Conservation (phyloP, 805 yeast genomes). For the Saturnispora silvae region DNA sequence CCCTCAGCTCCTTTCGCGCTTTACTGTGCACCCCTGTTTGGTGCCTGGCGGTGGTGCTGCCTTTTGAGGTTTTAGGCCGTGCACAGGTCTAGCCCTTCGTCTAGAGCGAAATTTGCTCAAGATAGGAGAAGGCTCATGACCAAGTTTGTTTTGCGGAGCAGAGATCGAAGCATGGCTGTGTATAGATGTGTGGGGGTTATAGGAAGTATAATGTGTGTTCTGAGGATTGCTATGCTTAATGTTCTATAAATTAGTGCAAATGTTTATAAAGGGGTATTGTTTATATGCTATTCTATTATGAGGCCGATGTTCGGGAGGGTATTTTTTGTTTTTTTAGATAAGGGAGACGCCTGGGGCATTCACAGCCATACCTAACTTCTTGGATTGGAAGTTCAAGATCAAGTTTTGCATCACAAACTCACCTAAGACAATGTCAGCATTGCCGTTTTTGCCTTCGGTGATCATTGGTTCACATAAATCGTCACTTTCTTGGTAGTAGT, state of each 20-base stretch:
- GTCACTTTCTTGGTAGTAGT: constrained; percentile 9
- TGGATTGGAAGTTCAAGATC: constrained; percentile 12
- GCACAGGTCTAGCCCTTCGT: too few species aligned
- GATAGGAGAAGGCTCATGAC: too few species aligned
- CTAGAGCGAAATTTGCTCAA: too few species aligned
- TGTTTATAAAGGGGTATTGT: not conserved
- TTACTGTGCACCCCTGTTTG: too few species aligned
- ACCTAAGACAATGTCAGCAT: constrained; percentile 14
- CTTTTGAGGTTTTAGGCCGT: too few species aligned
- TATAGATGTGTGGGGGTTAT: too few species aligned
- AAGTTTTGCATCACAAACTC: constrained; percentile 17
- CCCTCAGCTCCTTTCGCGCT: too few species aligned
- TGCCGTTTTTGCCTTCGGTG: constrained; percentile 7
- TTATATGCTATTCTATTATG: not conserved
- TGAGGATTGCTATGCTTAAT: too few species aligned
- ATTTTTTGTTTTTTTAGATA: not conserved
- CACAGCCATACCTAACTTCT: constrained; percentile 13
- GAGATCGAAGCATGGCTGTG: too few species aligned
- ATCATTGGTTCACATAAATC: constrained; percentile 18
- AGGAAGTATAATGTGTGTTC: too few species aligned
- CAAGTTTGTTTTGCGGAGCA: too few species aligned
- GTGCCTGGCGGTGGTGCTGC: too few species aligned
- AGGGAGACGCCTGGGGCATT: constrained; percentile 6
- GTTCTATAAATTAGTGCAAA: not conserved
- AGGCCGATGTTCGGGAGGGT: not conserved